Base-by-base conservation (phyloP, 1,284 basidiomycete genomes). In the Stereum hirsutum region DNA sequence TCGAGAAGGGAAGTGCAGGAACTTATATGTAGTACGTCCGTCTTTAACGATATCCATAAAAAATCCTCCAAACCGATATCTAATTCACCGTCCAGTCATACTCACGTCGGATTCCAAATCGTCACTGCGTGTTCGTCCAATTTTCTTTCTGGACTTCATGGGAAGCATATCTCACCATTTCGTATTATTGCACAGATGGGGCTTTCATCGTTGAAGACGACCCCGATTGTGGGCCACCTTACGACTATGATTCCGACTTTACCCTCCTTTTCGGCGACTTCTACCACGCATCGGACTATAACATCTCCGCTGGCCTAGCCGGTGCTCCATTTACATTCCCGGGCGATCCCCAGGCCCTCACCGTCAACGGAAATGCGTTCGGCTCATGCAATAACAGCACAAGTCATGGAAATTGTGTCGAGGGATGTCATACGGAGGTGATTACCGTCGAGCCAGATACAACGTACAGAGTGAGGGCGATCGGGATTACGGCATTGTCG, bases 21-120 rank as follows among this genome's bases (percentile, higher is more conserved):
- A 37, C 35, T 3, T 37, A 37, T 12, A 37, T 37, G 35, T 37
- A 37, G 28, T 31, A 31, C 28, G 28, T 31, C 28, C 1, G 12
- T 31, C 5, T 11, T 31, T n/a, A n/a, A n/a, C n/a, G n/a, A n/a
- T n/a, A n/a, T n/a, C n/a, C n/a, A n/a, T n/a, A n/a, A n/a, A n/a
- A n/a, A n/a, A n/a, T n/a, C n/a, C n/a, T n/a, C n/a, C n/a, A n/a
- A n/a, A n/a, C n/a, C n/a, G n/a, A n/a, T n/a, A n/a, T n/a, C n/a
- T n/a, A n/a, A n/a, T n/a, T n/a, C n/a, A 15, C 28, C 12, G 12
- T 31, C 28, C 5, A 31, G 28, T 21, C 35, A 37, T 21, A 37
- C 35, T 12, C 35, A 37, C 17, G 35, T 37, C 20, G 35, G 35
- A 15, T 15, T 37, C 35, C 35, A 37, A 21, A 37, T 37, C 19